Evolutionary conservation across 106 monocot genomes (phyloP).

Genomic region (Narthecium ossifragum): DNA sequence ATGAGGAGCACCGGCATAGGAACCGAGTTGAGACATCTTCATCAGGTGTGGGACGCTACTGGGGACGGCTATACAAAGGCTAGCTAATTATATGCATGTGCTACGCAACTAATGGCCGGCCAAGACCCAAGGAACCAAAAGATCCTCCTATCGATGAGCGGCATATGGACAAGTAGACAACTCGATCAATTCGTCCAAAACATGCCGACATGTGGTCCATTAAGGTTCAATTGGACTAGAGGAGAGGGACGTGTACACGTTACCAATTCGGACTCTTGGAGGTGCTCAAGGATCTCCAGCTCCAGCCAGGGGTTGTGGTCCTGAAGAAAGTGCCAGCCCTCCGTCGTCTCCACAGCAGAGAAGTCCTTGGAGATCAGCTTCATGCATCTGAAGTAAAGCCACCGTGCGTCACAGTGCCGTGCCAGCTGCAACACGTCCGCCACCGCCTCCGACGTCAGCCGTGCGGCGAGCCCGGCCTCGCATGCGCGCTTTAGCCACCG

Average conservation of each 20-base stretch:
- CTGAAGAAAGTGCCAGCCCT: slow-evolving; percentile 53
- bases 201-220: background rate
- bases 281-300: slow-evolving; percentile 52
- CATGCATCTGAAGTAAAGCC: slow-evolving; percentile 54
- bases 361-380: slow-evolving; percentile 40
- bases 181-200: background rate
- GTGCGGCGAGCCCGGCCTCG: slow-evolving; percentile 24
- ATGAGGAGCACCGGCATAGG: too few species aligned
- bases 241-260: background rate
- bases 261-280: slow-evolving; percentile 54
- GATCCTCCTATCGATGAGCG: too few species aligned
- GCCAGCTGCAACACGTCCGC: slow-evolving; percentile 31
- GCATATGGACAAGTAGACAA: background rate
- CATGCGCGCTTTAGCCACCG: slow-evolving; percentile 33
- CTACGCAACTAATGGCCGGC: too few species aligned
- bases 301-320: slow-evolving; percentile 58
- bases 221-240: too few species aligned
- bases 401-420: slow-evolving; percentile 52
- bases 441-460: slow-evolving; percentile 23
- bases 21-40: too few species aligned
- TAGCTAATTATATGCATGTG: background rate
- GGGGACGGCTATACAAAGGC: background rate
- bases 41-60: too few species aligned
- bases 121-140: too few species aligned
- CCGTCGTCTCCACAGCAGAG: slow-evolving; percentile 44